Base-by-base conservation (phyloP, 1,139 yeast species). In the Debaryomycetaceae sp. region DNA sequence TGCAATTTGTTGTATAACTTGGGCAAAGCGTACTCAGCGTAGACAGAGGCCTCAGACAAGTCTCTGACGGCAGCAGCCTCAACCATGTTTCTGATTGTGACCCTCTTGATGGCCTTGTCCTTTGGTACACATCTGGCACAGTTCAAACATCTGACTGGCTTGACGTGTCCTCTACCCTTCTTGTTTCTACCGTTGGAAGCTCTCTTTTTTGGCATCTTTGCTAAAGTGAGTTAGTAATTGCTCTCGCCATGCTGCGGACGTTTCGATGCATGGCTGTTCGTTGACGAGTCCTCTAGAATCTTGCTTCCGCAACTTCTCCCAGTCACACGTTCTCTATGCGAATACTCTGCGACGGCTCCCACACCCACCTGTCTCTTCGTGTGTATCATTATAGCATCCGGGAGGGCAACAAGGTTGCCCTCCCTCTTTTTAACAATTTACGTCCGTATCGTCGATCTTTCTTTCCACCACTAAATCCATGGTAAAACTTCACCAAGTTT, bases 111-210 rank as follows among this genome's bases (percentile, higher is more conserved):
- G 79, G 99, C 97, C 88, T 93, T 95, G 78, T 93, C 99, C 89
- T 93, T 95, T 73, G 99, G 98, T 68, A 93, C 97, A 83, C 96
- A 88, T 80, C 96, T 90, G 69, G 97, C 88, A 81, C 99, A 93
- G 97, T 93, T 93, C 74, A 91, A 87, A 84, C 99, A 93, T 87
- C 99, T 91, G 73, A 93, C 97, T 75, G 97, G 96, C 81, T 87
- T 87, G 78, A 88, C 97, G 96, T 93, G 99, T 75, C 99, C 99
- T 88, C 99, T 93, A 76, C 99, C 99, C 84, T 90, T 90, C 96
- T 93, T 93, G 95, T 95, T 93, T 86, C 99, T 93, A 85, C 99
- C 99, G 97, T 90, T 90, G 95, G 97, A 89, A 80, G 98, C 90
- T 90, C 99, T 93, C 98, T 93, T 93, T 90, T 93, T 93, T 80